Evolutionary conservation across 75 land plant species (phyloP).

Genomic region (Cupressus sempervirens): DNA sequence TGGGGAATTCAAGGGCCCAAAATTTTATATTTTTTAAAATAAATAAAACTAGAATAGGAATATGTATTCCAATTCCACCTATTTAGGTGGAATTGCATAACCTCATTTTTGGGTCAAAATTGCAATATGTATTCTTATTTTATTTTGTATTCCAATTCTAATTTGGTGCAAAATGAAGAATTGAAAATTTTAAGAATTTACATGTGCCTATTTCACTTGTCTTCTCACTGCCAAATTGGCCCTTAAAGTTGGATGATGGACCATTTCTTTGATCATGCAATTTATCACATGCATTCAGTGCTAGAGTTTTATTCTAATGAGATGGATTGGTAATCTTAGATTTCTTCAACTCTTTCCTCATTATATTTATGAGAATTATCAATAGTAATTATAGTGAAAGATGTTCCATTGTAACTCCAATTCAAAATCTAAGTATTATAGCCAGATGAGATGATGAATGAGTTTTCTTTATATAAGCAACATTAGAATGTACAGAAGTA

Average conservation of each 20-base stretch:
- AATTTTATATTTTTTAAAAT: no score
- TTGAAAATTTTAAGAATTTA: no score
- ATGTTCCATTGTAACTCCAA: slow-evolving; percentile 47
- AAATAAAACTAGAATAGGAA: no score
- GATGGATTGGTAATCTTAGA: slow-evolving; percentile 3
- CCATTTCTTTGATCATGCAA: slow-evolving; percentile 9
- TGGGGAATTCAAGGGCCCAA: no score
- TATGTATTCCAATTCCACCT: no score
- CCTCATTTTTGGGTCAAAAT: no score
- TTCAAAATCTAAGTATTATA: slow-evolving; percentile 42
- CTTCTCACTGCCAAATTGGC: no score
- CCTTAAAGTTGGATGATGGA: no score
- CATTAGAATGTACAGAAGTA: slow-evolving; percentile 1
- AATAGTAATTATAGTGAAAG: slow-evolving; percentile 36
- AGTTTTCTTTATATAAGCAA: slow-evolving; percentile 7
- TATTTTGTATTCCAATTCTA: no score
- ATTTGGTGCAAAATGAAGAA: no score
- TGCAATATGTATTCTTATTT: no score
- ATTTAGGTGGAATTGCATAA: no score
- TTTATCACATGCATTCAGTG: neutral
- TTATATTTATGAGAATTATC: slow-evolving; percentile 49
- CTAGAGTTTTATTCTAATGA: slow-evolving; percentile 16
- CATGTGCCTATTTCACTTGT: slow-evolving; percentile 9
- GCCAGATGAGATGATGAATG: slow-evolving; percentile 45
- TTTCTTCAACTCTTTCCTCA: slow-evolving; percentile 44